phyloP scores from a whole-genome alignment of 768 basidiomycete species.

The Lentinula detonsa region DNA sequence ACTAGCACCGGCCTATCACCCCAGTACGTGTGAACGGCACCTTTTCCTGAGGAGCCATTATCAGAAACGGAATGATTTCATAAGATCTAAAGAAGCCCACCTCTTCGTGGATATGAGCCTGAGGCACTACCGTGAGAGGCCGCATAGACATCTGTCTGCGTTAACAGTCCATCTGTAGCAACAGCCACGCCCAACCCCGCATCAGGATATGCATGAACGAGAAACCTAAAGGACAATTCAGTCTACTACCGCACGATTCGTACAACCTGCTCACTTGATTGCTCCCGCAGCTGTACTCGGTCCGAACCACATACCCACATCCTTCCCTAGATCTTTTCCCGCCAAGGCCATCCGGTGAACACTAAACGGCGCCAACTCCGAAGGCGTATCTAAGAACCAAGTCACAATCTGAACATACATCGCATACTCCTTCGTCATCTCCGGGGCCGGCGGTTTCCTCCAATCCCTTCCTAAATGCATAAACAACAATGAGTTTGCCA shows the following conservation, averaged over 20 bases:
- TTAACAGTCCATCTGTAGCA: constrained; percentile 78
- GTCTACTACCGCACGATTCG: background rate
- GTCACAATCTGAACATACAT: constrained; percentile 88
- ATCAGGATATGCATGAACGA: constrained; percentile 75
- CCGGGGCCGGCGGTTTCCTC: constrained; percentile 64
- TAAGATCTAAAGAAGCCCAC: background rate
- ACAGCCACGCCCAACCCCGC: constrained; percentile 77
- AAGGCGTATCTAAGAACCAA: constrained; percentile 93
- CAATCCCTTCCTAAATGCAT: constrained; percentile 82
- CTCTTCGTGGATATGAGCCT: constrained; percentile 3
- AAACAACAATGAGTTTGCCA: constrained; percentile 75
- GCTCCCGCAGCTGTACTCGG: constrained; percentile 97
- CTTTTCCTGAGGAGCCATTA: constrained; percentile 14
- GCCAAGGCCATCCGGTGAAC: constrained; percentile 95
- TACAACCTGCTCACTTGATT: constrained; percentile 57
- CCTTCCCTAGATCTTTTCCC: constrained; percentile 91
- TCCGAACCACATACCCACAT: constrained; percentile 97
- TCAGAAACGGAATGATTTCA: background rate
- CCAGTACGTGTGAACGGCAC: constrained; percentile 41
- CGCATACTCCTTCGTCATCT: constrained; percentile 62
- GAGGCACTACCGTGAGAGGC: constrained; percentile 45
- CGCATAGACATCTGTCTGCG: constrained; percentile 78
- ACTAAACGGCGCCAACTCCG: constrained; percentile 81
- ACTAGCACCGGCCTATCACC: constrained; percentile 82
- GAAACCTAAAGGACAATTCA: constrained; percentile 38